Evolutionary conservation across 2,329 filamentous ascomycete genomes (phyloP).

Genomic region (Thielaviopsis punctulata): DNA sequence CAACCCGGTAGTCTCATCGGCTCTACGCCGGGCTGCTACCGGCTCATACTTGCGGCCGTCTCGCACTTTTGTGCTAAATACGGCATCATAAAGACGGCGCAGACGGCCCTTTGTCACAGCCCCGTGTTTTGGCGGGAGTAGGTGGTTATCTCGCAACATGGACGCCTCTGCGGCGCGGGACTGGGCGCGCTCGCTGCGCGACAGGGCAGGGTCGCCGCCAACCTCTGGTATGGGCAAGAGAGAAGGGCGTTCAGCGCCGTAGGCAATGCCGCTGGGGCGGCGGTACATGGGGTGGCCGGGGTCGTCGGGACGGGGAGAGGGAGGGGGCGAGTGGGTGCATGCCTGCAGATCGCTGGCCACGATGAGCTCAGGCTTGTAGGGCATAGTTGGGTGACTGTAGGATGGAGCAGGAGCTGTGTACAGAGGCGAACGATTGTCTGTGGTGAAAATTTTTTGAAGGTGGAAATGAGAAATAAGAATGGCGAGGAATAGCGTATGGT

Average conservation of each 20-base stretch:
- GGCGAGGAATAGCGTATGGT: too few species aligned
- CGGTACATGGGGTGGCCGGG: conserved; percentile 44
- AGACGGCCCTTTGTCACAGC: conserved; percentile 15
- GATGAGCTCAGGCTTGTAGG: conserved; percentile 18
- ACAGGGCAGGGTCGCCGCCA: conserved; percentile 30
- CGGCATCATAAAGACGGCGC: conserved; percentile 25
- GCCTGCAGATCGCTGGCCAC: conserved; percentile 23
- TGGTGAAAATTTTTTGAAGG: too few species aligned
- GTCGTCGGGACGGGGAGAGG: conserved; percentile 18
- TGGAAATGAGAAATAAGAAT: too few species aligned
- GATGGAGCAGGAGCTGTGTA: too few species aligned
- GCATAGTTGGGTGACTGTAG: conserved; percentile 8
- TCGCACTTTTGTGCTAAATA: conserved; percentile 37
- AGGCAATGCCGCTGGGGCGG: conserved; percentile 60
- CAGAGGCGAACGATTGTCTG: too few species aligned
- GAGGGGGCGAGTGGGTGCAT: conserved; percentile 13
- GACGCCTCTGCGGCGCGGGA: conserved; percentile 41
- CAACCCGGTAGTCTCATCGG: conserved; percentile 8
- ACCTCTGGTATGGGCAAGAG: conserved; percentile 41
- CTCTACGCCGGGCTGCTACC: not conserved
- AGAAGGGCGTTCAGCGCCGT: conserved; percentile 46
- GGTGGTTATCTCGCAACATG: conserved; percentile 46
- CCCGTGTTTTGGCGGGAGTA: conserved; percentile 40
- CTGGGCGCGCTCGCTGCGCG: conserved; percentile 36
- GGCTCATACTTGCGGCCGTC: conserved; percentile 10